These are phyloP conservation scores for Nyctanthes arbortristis DNA, from an alignment of 257 asterid species.

Conservation along the genomic window DNA sequence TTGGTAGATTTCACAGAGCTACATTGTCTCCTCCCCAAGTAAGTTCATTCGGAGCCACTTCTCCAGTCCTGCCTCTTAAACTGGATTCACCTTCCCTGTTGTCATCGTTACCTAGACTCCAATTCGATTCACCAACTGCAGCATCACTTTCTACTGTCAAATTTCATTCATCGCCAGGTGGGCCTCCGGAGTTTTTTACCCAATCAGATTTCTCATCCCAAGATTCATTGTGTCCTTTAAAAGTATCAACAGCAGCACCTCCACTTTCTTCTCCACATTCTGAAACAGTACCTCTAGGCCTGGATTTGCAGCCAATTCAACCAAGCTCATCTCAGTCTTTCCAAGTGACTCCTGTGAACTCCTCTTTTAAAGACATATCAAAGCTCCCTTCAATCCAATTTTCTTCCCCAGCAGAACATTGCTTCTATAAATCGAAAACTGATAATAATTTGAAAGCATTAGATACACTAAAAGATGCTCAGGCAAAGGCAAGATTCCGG, in stretches of 20 bases:
- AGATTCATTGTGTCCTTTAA: conserved; percentile 9
- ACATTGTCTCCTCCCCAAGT: conserved; percentile 10
- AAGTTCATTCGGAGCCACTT: neutral
- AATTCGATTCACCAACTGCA: conserved; percentile 17
- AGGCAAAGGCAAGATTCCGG: conserved; percentile 35
- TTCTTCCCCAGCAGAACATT: conserved; percentile 10
- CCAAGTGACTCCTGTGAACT: neutral
- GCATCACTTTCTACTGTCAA: conserved; percentile 29
- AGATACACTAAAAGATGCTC: conserved; percentile 42
- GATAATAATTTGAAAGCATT: conserved; percentile 24
- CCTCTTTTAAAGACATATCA: neutral
- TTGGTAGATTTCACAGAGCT: conserved; percentile 22
- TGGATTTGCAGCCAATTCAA: conserved; percentile 22
- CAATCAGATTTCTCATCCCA: conserved; percentile 13
- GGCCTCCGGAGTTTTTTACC: conserved; percentile 27
- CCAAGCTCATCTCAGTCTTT: conserved; percentile 10
- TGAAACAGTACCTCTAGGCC: conserved; percentile 10
- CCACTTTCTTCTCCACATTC: conserved; percentile 16
- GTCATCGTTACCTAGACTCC: conserved; percentile 17
- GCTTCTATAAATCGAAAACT: conserved; percentile 12
- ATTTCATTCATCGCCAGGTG: conserved; percentile 23
- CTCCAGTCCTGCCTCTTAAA: neutral
- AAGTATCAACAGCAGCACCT: conserved; percentile 9
- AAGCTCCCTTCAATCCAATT: conserved; percentile 47
- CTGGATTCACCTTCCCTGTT: neutral